phyloP scores from a whole-genome alignment of 176 grass and related monocot genomes.

The Miscanthus lutarioriparius region DNA sequence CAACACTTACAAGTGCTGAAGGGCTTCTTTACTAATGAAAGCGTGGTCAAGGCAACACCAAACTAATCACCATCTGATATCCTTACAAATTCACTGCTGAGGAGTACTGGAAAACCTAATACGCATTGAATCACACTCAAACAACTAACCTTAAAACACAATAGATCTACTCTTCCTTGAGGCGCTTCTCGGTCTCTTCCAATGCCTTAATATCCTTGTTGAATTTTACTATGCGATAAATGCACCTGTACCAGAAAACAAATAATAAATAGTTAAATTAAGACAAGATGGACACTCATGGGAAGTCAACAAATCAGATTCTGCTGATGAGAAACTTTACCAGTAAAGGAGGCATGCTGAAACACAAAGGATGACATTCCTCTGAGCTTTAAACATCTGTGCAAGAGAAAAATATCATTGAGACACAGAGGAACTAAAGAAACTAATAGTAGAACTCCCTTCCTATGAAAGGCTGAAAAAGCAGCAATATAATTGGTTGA shows the following conservation, averaged over 20 bases:
- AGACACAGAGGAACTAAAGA: neutral
- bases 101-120: neutral
- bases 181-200: conserved; percentile 73
- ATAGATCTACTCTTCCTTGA: conserved; percentile 67
- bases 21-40: neutral
- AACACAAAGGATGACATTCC: conserved; percentile 88
- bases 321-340: conserved; percentile 45
- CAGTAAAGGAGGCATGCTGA: conserved; percentile 84
- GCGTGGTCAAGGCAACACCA: neutral
- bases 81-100: neutral
- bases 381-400: conserved; percentile 95
- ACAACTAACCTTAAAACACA: conserved; percentile 38
- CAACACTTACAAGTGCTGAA: neutral
- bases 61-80: neutral
- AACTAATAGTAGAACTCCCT: neutral
- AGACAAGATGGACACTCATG: conserved; percentile 2
- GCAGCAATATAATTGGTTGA: neutral
- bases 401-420: conserved; percentile 28
- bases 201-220: conserved; percentile 76
- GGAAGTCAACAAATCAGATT: conserved; percentile 22
- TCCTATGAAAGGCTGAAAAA: neutral
- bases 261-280: neutral
- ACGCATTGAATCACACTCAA: neutral
- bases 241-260: conserved; percentile 51
- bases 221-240: conserved; percentile 74